A percentile compares a stretch with the other conserved stretches of the same genome.
These are phyloP conservation scores for Blastobotrys parvus DNA, from an alignment of 805 yeast genomes.

Conservation along the genomic window DNA sequence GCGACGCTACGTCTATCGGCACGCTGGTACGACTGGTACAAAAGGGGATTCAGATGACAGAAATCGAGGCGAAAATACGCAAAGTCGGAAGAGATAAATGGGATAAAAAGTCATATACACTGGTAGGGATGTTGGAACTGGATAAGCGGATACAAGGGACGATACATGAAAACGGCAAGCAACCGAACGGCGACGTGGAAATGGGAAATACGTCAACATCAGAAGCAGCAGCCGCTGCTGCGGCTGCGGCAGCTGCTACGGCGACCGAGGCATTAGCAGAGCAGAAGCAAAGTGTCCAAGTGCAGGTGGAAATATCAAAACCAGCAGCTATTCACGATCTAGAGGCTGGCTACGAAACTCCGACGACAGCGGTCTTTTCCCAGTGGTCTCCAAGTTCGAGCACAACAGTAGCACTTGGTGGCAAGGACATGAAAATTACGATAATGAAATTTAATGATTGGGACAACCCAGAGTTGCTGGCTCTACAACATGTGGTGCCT, in stretches of 20 bases:
- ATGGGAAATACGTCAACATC: no score
- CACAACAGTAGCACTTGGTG: neutral
- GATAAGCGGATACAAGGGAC: neutral
- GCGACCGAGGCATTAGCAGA: neutral
- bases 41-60: slow-evolving; percentile 72
- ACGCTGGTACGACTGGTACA: slow-evolving; percentile 75
- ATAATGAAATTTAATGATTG: neutral
- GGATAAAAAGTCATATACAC: slow-evolving; percentile 5
- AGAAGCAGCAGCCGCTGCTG: no score
- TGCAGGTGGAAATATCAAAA: neutral
- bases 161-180: neutral
- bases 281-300: neutral
- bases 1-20: slow-evolving; percentile 60
- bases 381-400: neutral
- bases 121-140: slow-evolving; percentile 2
- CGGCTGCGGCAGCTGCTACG: neutral
- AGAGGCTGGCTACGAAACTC: neutral
- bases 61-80: slow-evolving; percentile 51
- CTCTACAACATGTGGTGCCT: neutral
- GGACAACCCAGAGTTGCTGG: neutral
- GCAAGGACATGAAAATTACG: neutral
- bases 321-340: neutral
- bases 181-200: neutral
- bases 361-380: neutral
- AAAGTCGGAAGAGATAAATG: slow-evolving; percentile 26